Evolutionary conservation across 352 stramenopile genomes (phyloP).

Genomic region (Blastocystis sp.): DNA sequence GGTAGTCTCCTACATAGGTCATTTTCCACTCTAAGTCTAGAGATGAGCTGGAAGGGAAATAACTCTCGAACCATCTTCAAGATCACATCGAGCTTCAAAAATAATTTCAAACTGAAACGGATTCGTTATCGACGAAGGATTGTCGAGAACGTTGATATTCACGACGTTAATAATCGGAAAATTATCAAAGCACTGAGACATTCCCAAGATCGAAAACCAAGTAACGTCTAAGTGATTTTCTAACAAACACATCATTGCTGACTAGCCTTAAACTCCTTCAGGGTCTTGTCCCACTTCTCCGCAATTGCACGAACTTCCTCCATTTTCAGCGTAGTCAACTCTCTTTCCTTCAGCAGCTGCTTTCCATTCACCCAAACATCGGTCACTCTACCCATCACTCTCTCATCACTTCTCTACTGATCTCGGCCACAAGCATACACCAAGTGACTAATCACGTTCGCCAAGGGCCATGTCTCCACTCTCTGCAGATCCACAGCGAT

Average conservation of each 20-base stretch:
- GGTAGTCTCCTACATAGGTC: conserved; percentile 92
- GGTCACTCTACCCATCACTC: conserved; percentile 70
- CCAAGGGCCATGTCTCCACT: conserved; percentile 80
- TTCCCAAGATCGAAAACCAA: not conserved
- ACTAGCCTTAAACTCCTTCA: conserved; percentile 55
- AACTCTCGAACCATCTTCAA: conserved; percentile 76
- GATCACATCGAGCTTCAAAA: conserved; percentile 92
- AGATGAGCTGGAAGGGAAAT: not conserved
- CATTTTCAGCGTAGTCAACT: conserved; percentile 77
- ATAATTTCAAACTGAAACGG: conserved; percentile 99
- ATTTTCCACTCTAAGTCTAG: conserved; percentile 98
- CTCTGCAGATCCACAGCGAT: conserved; percentile 75
- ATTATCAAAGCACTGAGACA: not conserved
- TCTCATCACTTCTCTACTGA: conserved; percentile 65
- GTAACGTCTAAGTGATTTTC: not conserved
- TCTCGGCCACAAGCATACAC: conserved; percentile 77
- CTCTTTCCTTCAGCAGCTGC: conserved; percentile 71
- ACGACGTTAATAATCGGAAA: conserved; percentile 73
- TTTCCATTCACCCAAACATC: conserved; percentile 82
- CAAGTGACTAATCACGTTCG: conserved; percentile 77
- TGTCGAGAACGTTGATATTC: conserved; percentile 93
- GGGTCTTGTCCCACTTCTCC: conserved; percentile 61
- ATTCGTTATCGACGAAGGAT: conserved; percentile 92
- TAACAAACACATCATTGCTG: not conserved
- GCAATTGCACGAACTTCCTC: conserved; percentile 66